Conservation (phyloP, 169 alveolate species). For the Plasmodium malariae region DNA sequence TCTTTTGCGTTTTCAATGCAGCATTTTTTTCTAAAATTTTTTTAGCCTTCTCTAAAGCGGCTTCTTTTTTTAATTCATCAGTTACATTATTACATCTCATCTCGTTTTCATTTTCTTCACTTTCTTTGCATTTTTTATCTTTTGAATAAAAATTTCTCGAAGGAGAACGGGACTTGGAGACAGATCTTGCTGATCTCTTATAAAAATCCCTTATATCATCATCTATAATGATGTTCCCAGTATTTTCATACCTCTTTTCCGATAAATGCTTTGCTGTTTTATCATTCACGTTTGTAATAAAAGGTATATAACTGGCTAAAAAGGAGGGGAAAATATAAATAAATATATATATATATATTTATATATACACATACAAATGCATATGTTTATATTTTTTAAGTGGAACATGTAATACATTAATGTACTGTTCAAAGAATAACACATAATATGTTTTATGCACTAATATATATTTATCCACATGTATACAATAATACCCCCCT, state of each 20-base stretch:
- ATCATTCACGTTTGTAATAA: not conserved
- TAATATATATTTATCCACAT: not conserved
- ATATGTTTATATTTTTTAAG: not conserved
- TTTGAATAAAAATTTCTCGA: conserved; percentile 1
- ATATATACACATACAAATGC: not conserved
- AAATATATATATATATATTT: not conserved
- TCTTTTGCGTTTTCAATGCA: conserved; percentile 47
- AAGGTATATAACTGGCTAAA: not conserved
- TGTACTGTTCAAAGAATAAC: not conserved
- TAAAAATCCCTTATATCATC: not conserved
- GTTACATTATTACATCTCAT: not conserved
- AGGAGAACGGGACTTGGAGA: conserved; percentile 33
- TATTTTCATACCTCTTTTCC: not conserved
- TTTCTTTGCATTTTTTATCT: conserved; percentile 7
- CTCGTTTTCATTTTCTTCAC: conserved; percentile 6
- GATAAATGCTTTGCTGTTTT: not conserved
- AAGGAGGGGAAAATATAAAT: not conserved
- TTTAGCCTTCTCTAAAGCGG: conserved; percentile 61
- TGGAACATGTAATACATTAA: not conserved
- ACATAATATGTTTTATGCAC: not conserved
- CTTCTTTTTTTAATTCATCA: conserved; percentile 43
- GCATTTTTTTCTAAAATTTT: conserved; percentile 73
- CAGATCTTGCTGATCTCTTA: conserved; percentile 13
- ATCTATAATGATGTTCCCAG: not conserved
- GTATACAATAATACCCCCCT: not conserved